phyloP scores from a whole-genome alignment of 139 green algal species.

The Chlorella sp. region DNA sequence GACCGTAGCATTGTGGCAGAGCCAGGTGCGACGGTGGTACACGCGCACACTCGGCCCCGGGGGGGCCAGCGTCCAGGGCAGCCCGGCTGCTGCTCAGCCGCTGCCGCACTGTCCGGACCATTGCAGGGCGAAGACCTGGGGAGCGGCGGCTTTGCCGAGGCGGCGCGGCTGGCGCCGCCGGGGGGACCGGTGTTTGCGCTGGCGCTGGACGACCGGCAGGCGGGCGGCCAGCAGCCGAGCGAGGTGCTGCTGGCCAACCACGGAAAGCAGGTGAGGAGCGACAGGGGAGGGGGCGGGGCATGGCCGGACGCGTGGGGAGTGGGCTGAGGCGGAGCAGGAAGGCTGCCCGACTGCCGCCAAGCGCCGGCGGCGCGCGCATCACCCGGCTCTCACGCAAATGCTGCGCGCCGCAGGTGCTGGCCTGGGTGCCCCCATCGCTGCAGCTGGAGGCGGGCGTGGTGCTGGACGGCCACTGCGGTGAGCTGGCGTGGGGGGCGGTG shows the following conservation, averaged over 20 bases:
- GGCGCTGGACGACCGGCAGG: constrained; percentile 16
- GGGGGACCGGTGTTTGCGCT: constrained; percentile 59
- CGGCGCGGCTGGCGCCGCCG: constrained; percentile 4
- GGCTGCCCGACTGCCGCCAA: no score
- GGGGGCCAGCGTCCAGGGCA: neutral
- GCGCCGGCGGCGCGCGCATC: no score
- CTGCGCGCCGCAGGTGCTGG: no score
- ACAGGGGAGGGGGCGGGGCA: no score
- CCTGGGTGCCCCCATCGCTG: constrained; percentile 49
- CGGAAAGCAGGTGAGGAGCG: constrained; percentile 53
- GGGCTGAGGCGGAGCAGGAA: no score
- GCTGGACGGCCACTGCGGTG: constrained; percentile 65
- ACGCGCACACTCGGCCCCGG: neutral
- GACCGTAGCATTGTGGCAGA: constrained; percentile 52
- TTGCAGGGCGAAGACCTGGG: constrained; percentile 13
- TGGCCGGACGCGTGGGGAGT: no score
- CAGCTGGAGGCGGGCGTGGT: constrained; percentile 47
- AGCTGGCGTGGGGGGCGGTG: no score
- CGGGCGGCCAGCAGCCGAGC: constrained; percentile 11
- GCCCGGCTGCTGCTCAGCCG: neutral
- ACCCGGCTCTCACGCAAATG: no score
- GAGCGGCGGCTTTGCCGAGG: neutral
- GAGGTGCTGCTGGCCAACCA: constrained; percentile 66
- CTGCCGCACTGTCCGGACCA: neutral
- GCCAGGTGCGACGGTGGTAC: constrained; percentile 5